Evolutionary conservation across 164 flowering plant species (phyloP), one percentile per base, ranked within the genome.

Genomic region (Santalum album): DNA sequence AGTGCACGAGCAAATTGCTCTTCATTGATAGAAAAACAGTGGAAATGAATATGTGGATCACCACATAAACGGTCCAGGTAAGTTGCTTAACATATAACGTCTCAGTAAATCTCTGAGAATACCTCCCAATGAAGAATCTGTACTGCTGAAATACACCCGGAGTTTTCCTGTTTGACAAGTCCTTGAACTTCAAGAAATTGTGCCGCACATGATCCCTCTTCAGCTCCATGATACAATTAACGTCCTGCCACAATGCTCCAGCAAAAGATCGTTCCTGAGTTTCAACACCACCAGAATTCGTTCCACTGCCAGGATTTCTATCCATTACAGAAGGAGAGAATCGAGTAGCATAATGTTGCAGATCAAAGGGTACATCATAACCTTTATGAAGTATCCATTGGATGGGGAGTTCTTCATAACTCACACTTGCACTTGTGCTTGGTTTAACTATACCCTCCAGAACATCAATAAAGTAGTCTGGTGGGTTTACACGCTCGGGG

Each of bases 301-400:
- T 55, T 53, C 65, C 80, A 67, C 54, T 67, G 57, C 54, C 49
- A 44, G 83, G 59, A 48, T 34, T 63, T 54, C 59, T 70, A 39
- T 54, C 71, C 16, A 19, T 38, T 14, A 81, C 61, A 17, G 82
- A 54, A 55, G 78, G 52, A 29, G 67, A 61, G 46, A 73, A 42
- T 32, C 72, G 79, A 27, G 74, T 69, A 45, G 67, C 70, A 60
- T 35, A 55, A 17, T 65, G 59, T 58, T 74, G 77, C 96, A 92
- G 79, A 56, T 86, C 96, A 36, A 76, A 78, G 16, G 96, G 98
- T 54, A 91, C 79, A 20, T 75, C 74, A 53, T 91, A 91, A 25
- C 96, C 94, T 53, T 84, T 91, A 53, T 89, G 94, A 64, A 84
- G 79, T 96, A 92, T 86, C 98, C 98, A 92, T 74, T 85, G 78